These are phyloP conservation scores for Scheffersomyces amazonensis DNA, from an alignment of 805 yeast species.

Conservation along the genomic window DNA sequence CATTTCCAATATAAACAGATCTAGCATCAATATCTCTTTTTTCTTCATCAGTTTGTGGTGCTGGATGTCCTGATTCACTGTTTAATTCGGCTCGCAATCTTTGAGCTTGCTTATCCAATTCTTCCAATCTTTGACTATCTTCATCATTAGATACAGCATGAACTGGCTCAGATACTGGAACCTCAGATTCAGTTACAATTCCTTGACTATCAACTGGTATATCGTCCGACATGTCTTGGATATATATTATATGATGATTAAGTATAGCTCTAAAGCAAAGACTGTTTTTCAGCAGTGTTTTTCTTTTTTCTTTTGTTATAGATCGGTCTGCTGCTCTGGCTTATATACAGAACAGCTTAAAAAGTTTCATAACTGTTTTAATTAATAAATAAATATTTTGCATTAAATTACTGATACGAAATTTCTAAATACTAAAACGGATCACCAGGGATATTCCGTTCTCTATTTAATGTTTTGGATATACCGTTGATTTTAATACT, in stretches of 20 bases:
- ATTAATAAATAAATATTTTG: too few species aligned
- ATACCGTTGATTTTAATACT: constrained; percentile 17
- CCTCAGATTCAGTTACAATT: not conserved
- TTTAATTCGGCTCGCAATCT: constrained; percentile 45
- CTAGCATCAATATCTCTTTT: constrained; percentile 72
- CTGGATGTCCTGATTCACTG: constrained; percentile 4
- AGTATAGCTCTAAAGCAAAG: too few species aligned
- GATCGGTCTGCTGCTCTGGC: too few species aligned
- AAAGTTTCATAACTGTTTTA: too few species aligned
- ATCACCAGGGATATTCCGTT: constrained; percentile 14
- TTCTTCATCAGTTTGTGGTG: constrained; percentile 24
- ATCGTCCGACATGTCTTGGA: constrained; percentile 27
- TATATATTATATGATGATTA: too few species aligned
- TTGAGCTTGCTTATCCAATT: constrained; percentile 64
- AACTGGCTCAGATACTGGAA: not conserved
- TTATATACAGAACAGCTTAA: too few species aligned
- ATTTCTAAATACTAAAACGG: too few species aligned
- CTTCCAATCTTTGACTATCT: constrained; percentile 35
- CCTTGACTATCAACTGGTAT: constrained; percentile 21
- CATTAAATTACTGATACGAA: too few species aligned
- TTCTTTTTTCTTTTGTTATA: too few species aligned
- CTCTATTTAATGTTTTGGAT: constrained; percentile 17
- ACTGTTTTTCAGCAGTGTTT: too few species aligned
- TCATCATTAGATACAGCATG: not conserved
- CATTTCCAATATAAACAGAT: constrained; percentile 80